Evolutionary conservation across 1,139 yeast genomes (phyloP).

Genomic region (Magnusiomyces paraingens): DNA sequence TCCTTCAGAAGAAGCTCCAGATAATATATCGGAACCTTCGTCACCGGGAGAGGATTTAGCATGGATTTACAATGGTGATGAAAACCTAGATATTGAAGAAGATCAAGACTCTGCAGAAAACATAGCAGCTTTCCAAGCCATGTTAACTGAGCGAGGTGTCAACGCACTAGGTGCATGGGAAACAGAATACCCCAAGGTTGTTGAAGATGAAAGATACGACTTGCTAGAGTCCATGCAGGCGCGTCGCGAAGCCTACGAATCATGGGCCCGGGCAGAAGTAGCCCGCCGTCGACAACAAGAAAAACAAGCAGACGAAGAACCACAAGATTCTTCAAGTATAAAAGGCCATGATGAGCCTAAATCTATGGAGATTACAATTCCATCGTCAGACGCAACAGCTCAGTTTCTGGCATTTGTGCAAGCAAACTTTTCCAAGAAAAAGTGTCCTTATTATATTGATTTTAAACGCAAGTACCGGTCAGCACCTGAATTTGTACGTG

Average conservation of each 20-base stretch:
- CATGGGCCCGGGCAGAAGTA: conserved; percentile 36
- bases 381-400: conserved; percentile 19
- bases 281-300: conserved; percentile 9
- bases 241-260: conserved; percentile 37
- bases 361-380: background rate
- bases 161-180: conserved; percentile 46
- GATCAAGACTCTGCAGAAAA: conserved; percentile 18
- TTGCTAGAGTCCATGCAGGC: conserved; percentile 33
- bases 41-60: conserved; percentile 14
- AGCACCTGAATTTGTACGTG: conserved; percentile 26
- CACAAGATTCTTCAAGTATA: background rate
- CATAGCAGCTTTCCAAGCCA: conserved; percentile 22
- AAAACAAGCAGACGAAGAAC: conserved; percentile 10
- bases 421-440: conserved; percentile 28
- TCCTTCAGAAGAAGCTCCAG: too few species aligned
- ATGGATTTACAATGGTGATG: conserved; percentile 12
- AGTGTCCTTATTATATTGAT: conserved; percentile 38
- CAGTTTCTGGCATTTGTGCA: conserved; percentile 33
- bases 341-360: background rate
- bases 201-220: conserved; percentile 38
- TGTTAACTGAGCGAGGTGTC: conserved; percentile 30
- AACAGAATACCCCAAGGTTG: conserved; percentile 37
- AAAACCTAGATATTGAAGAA: conserved; percentile 9
- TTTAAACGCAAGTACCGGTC: conserved; percentile 40
- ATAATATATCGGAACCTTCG: background rate